Evolutionary conservation across 2,329 filamentous ascomycete genomes (phyloP).

Genomic region (Alternaria brassicicola): DNA sequence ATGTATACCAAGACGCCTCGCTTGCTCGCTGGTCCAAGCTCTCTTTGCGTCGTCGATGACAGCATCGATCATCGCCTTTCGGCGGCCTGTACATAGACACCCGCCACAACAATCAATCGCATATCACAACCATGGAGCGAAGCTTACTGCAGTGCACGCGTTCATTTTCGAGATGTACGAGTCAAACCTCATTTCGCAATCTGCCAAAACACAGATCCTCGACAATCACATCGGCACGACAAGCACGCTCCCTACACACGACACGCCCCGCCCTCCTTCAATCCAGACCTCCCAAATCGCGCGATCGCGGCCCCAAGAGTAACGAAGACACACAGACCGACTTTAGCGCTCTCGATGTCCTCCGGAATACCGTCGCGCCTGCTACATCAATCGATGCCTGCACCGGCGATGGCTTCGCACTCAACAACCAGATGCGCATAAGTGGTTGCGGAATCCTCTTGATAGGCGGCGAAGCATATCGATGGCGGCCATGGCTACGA

Average conservation of each 20-base stretch:
- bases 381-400: conserved; percentile 85
- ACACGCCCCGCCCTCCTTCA: conserved; percentile 19
- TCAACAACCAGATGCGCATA: conserved; percentile 80
- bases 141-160: conserved; percentile 19
- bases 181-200: neutral
- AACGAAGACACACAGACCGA: conserved; percentile 71
- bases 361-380: conserved; percentile 75
- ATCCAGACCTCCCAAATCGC: conserved; percentile 52
- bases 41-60: conserved; percentile 10
- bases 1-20: neutral
- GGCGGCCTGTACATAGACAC: neutral
- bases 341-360: conserved; percentile 77
- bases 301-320: conserved; percentile 66
- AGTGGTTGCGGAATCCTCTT: conserved; percentile 74
- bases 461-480: conserved; percentile 84
- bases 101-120: conserved; percentile 4
- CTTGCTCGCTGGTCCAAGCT: conserved; percentile 6
- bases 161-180: conserved; percentile 11
- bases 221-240: neutral
- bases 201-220: neutral
- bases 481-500: conserved; percentile 81
- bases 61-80: conserved; percentile 7
- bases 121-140: conserved; percentile 21
- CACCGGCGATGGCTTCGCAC: conserved; percentile 79
- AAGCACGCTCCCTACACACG: conserved; percentile 30